Percentiles rank a stretch among this genome's conserved stretches.
phyloP scores from a whole-genome alignment of 495 filamentous ascomycete species.

The Penicillium verhagenii region DNA sequence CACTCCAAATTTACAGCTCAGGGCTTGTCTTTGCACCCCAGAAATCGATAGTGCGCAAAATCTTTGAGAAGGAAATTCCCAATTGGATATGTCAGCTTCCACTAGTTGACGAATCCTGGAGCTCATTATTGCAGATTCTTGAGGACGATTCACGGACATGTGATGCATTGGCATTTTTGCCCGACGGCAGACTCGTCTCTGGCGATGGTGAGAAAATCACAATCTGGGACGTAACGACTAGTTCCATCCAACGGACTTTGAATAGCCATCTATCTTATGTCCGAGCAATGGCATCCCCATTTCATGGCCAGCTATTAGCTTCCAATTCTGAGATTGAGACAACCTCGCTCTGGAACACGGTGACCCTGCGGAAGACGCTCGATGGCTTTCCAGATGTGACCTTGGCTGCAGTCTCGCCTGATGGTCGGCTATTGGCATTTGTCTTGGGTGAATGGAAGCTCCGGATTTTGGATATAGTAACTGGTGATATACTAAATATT shows the following conservation, averaged over 20 bases:
- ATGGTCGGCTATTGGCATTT: too few species aligned
- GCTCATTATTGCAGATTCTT: neutral
- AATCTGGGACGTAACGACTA: constrained; percentile 3
- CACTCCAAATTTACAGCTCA: constrained; percentile 18
- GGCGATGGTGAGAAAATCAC: neutral
- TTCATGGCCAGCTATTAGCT: too few species aligned
- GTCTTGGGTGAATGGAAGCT: too few species aligned
- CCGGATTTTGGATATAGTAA: too few species aligned
- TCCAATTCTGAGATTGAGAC: too few species aligned
- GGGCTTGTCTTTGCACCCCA: constrained; percentile 35
- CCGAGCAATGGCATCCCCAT: too few species aligned
- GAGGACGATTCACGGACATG: neutral
- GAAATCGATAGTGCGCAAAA: constrained; percentile 22
- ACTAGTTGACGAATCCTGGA: constrained; percentile 12
- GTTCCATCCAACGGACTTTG: neutral
- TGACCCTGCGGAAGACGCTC: too few species aligned
- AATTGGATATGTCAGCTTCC: constrained; percentile 10
- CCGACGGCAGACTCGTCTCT: neutral
- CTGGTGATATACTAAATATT: too few species aligned
- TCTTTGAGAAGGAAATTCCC: constrained; percentile 11
- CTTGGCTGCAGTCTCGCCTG: too few species aligned
- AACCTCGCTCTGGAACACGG: too few species aligned
- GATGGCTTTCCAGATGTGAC: constrained; percentile 21
- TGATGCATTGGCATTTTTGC: neutral
- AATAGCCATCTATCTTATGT: too few species aligned